A percentile compares a stretch with the other conserved stretches of the same genome.
Conservation (phyloP, 2,329 filamentous ascomycete genomes). For the Myriosclerotinia scirpicola region DNA sequence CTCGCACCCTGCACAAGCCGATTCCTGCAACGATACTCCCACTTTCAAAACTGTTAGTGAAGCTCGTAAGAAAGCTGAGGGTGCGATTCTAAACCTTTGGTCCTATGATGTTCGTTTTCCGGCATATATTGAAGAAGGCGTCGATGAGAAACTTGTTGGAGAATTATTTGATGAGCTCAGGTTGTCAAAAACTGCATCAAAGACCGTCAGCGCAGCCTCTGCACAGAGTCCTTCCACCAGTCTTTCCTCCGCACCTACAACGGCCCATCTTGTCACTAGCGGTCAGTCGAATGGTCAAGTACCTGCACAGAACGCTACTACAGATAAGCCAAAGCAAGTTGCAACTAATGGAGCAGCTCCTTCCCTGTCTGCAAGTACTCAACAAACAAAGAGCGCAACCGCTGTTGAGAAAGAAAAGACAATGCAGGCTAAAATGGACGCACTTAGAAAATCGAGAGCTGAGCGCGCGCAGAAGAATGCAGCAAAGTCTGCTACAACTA, state of each 20-base stretch:
- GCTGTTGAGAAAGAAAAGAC: constrained; percentile 71
- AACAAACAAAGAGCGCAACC: constrained; percentile 29
- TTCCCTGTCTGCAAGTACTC: constrained; percentile 6
- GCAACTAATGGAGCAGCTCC: not conserved
- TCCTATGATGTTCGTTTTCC: constrained; percentile 70
- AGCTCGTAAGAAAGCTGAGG: constrained; percentile 56
- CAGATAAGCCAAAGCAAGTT: constrained; percentile 12
- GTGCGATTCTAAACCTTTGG: constrained; percentile 64
- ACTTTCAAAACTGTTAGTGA: constrained; percentile 30
- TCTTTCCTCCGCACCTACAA: constrained; percentile 9
- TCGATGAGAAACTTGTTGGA: constrained; percentile 62
- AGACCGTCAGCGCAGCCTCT: constrained; percentile 19
- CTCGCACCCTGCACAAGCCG: not conserved
- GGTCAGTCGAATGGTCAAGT: not conserved
- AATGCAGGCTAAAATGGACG: constrained; percentile 76
- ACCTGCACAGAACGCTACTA: not conserved
- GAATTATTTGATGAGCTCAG: constrained; percentile 68
- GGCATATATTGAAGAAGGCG: constrained; percentile 70
- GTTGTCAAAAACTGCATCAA: constrained; percentile 44
- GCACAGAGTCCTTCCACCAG: constrained; percentile 9
- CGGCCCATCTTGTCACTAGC: not conserved
- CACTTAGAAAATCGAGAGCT: constrained; percentile 61
- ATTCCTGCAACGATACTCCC: not conserved
- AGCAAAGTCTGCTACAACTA: constrained; percentile 36
- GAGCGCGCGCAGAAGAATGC: constrained; percentile 44